Base-by-base conservation (phyloP, 1,139 yeast genomes). In the Candida buenavistaensis region DNA sequence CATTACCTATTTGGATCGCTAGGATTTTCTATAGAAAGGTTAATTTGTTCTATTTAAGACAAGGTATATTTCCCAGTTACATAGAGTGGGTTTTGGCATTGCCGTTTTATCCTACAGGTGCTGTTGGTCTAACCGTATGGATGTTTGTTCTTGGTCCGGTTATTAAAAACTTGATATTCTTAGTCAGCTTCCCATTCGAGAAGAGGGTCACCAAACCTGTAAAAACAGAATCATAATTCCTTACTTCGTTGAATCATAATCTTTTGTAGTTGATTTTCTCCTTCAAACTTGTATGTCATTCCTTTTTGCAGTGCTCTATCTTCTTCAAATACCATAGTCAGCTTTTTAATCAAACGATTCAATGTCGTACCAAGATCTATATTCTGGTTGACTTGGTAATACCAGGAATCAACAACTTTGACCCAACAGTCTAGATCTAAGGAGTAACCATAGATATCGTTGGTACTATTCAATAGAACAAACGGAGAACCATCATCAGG, bases 11-110 rank as follows among this genome's bases (percentile, higher is more conserved):
- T 31, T 68, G 82, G 69, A 51, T 64, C 27, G 57, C 76, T 32
- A 69, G 85, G 41, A 47, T 79, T 23, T 72, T 75, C 66, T 81
- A 72, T 57, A 61, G 92, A 36, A 75, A 77, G 46, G 48, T 61
- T 1, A 75, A 80, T 2, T 72, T 86, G 33, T 75, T 83, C 41
- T 80, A 78, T 62, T 57, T 85, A 12, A 86, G 89, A 0, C 54
- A 57, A 4, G 76, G 78, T 1, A 64, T 73, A 8, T 64, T 85
- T 27, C 95, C 95, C 0, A 52, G 63, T 43, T 57, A 63, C 27
- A 48, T 82, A 4, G 82, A 80, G 47, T 75, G 82, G 75, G 41
- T 67, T 10, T 62, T 81, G 43, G 75, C 84, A 9, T 61, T 82
- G 29, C 87, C 90, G 0, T 75, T 77, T 38, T 72, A 81, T 12